These are phyloP conservation scores for Trichoderma arundinaceum DNA, from an alignment of 2,329 filamentous ascomycete genomes.

Conservation along the genomic window DNA sequence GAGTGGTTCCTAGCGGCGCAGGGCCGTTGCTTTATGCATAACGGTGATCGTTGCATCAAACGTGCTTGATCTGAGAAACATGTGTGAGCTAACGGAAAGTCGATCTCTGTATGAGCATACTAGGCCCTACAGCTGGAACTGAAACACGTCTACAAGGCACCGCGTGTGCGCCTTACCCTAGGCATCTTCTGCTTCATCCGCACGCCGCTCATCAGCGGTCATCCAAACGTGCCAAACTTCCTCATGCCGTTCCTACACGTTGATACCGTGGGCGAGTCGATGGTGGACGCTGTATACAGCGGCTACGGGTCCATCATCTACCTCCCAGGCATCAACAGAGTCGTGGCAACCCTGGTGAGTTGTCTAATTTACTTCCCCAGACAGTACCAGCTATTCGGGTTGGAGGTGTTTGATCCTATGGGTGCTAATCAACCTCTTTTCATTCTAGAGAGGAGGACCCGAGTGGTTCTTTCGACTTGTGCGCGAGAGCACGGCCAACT, in stretches of 20 bases:
- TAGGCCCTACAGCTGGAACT: conserved; percentile 43
- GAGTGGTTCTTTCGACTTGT: conserved; percentile 35
- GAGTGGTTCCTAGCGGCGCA: not conserved
- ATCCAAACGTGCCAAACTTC: conserved; percentile 39
- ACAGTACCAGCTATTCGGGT: too few relatives aligned
- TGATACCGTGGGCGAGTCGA: conserved; percentile 42
- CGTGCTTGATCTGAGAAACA: too few relatives aligned
- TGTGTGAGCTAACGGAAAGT: conserved; percentile 1
- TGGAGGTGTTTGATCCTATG: too few relatives aligned
- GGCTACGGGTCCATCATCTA: conserved; percentile 42
- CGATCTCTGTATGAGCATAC: not conserved
- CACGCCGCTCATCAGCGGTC: conserved; percentile 42
- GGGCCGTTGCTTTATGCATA: too few relatives aligned
- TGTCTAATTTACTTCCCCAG: too few relatives aligned
- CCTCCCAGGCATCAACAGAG: conserved; percentile 40
- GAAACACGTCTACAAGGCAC: conserved; percentile 40
- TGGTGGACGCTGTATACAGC: conserved; percentile 42
- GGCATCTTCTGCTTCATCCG: conserved; percentile 43
- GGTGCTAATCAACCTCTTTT: not conserved
- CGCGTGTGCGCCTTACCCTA: conserved; percentile 40
- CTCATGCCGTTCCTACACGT: conserved; percentile 43
- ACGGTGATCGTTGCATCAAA: too few relatives aligned
- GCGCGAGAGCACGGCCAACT: conserved; percentile 31
- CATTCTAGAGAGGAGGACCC: conserved; percentile 34
- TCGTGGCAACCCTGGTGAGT: conserved; percentile 40